Percentiles rank a stretch among this genome's conserved stretches.
phyloP scores from a whole-genome alignment of 2,329 filamentous ascomycete species.

The Teratosphaeria zuluensis region DNA sequence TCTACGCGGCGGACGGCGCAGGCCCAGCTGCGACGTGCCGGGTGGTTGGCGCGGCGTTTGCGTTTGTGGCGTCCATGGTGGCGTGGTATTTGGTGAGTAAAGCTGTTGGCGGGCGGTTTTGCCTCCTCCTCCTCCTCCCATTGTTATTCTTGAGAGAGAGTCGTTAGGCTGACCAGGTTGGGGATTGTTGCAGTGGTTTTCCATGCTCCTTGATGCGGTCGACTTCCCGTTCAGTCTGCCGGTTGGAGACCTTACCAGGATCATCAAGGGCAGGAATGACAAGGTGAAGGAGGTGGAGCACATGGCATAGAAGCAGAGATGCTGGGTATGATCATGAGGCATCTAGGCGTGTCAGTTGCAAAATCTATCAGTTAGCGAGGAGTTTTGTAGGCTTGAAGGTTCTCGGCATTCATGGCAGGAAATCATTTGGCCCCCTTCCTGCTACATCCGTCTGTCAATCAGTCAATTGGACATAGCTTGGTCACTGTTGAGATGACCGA shows the following conservation, averaged over 20 bases:
- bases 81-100: constrained; percentile 9
- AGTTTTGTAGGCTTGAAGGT: not conserved
- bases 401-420: too few relatives aligned
- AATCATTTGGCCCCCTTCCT: too few relatives aligned
- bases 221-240: constrained; percentile 9
- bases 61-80: constrained; percentile 7
- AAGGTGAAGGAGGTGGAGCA: not conserved
- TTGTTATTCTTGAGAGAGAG: too few relatives aligned
- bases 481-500: too few relatives aligned
- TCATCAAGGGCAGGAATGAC: constrained; percentile 5
- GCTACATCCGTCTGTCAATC: too few relatives aligned
- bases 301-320: not conserved
- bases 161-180: not conserved
- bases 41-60: constrained; percentile 5
- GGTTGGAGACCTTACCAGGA: constrained; percentile 6
- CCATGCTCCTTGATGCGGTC: constrained; percentile 9
- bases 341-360: not conserved
- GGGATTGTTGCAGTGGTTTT: constrained; percentile 3
- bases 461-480: too few relatives aligned
- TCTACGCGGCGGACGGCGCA: constrained; percentile 6
- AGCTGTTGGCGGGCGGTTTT: not conserved
- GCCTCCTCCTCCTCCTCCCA: too few relatives aligned
- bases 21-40: constrained; percentile 3
- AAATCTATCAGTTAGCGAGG: not conserved
- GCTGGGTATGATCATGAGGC: not conserved